Evolutionary conservation across 2,329 filamentous ascomycete species (phyloP).

Genomic region (Colletotrichum higginsianum): DNA sequence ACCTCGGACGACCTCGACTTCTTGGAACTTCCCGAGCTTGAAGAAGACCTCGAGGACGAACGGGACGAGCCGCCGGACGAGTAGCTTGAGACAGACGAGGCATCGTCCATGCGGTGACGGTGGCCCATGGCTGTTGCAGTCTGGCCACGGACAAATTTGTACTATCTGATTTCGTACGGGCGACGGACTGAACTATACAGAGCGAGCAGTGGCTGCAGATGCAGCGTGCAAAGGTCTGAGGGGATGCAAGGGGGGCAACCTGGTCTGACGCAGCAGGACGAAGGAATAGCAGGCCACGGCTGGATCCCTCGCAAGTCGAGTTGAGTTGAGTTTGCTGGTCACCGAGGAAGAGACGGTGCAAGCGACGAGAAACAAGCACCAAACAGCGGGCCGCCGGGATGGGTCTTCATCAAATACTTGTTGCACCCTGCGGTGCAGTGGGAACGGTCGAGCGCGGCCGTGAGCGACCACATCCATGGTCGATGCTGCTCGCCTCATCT

Average conservation of each 20-base stretch:
- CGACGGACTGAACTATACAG: not conserved
- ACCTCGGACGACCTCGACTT: conserved; percentile 39
- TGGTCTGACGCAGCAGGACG: conserved; percentile 8
- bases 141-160: not conserved
- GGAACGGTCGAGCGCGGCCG: conserved; percentile 22
- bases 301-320: conserved; percentile 3
- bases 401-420: conserved; percentile 38
- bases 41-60: conserved; percentile 38
- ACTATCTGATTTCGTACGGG: not conserved
- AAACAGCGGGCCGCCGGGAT: conserved; percentile 16
- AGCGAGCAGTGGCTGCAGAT: conserved; percentile 9
- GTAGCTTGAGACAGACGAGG: conserved; percentile 33
- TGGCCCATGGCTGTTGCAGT: conserved; percentile 26
- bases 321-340: conserved; percentile 30
- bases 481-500: conserved; percentile 40
- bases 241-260: conserved; percentile 6
- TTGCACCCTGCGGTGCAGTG: conserved; percentile 8
- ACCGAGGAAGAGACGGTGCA: conserved; percentile 37
- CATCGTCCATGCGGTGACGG: conserved; percentile 30
- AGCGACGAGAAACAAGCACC: not conserved
- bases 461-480: conserved; percentile 21
- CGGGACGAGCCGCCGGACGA: conserved; percentile 35
- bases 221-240: not conserved
- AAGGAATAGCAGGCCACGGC: conserved; percentile 11
- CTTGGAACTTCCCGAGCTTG: conserved; percentile 39